Evolutionary conservation across 306 rosid species (phyloP).

Genomic region (Fagus sylvatica): DNA sequence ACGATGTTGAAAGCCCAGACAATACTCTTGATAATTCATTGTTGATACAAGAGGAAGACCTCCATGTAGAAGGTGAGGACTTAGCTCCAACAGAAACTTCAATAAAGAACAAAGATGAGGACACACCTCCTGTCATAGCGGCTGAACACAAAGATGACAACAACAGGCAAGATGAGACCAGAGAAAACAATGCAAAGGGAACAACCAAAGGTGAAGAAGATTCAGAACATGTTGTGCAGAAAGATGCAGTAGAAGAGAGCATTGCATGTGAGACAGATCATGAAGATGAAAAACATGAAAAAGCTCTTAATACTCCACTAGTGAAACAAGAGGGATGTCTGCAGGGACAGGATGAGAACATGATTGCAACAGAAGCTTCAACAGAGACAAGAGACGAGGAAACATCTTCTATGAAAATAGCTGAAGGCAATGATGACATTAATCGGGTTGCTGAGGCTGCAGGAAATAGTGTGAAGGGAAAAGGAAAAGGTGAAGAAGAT

Average conservation of each 20-base stretch:
- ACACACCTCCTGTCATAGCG: neutral
- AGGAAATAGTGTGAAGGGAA: neutral
- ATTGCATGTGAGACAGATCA: constrained; percentile 14
- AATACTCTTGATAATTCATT: constrained; percentile 6
- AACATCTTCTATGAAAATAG: constrained; percentile 3
- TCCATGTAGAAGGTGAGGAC: constrained; percentile 1
- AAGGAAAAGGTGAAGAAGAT: constrained; percentile 11
- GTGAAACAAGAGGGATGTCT: constrained; percentile 17
- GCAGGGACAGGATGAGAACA: constrained; percentile 7
- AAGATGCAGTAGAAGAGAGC: constrained; percentile 23
- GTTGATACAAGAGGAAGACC: constrained; percentile 17
- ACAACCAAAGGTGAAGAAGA: constrained; percentile 13
- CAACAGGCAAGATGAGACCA: neutral
- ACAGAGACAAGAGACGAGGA: constrained; percentile 18
- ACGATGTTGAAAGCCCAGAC: constrained; percentile 13
- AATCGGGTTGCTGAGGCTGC: constrained; percentile 1
- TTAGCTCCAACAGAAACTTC: neutral
- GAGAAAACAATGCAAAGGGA: neutral
- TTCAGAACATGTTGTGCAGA: neutral
- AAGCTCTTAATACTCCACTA: neutral
- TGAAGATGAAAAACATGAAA: constrained; percentile 16
- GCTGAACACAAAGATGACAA: neutral
- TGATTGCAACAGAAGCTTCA: constrained; percentile 14
- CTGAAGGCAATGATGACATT: constrained; percentile 8
- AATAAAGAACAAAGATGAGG: constrained; percentile 5